These are phyloP conservation scores for Cichorium intybus DNA, from an alignment of 140 eudicot species.

Conservation along the genomic window DNA sequence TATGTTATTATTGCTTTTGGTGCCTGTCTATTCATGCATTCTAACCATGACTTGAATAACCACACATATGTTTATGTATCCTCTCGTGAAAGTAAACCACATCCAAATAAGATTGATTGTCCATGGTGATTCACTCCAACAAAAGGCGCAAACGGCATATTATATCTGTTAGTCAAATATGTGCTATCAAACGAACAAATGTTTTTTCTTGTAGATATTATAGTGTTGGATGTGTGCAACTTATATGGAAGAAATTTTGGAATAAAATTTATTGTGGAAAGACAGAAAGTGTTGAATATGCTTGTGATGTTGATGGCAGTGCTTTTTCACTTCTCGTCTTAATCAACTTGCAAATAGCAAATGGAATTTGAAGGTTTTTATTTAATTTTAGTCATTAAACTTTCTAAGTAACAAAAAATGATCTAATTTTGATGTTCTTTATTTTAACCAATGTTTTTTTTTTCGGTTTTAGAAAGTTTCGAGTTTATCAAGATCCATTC, in stretches of 20 bases:
- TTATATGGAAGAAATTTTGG: conserved; percentile 94
- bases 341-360: conserved; percentile 94
- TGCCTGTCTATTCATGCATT: too few relatives aligned
- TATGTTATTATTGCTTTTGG: too few relatives aligned
- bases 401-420: neutral
- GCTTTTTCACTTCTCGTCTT: conserved; percentile 87
- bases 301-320: conserved; percentile 99
- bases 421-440: neutral
- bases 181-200: too few relatives aligned
- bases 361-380: conserved; percentile 89
- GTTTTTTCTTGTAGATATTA: conserved; percentile 82
- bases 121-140: too few relatives aligned
- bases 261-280: conserved; percentile 84
- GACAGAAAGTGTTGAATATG: conserved; percentile 93
- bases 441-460: neutral
- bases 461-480: conserved; percentile 73
- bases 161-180: too few relatives aligned
- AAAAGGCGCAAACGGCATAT: too few relatives aligned
- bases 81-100: too few relatives aligned
- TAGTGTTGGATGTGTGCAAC: conserved; percentile 77
- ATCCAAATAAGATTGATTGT: too few relatives aligned
- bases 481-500: conserved; percentile 65
- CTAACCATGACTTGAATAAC: too few relatives aligned
- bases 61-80: too few relatives aligned
- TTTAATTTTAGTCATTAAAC: neutral